Conservation (phyloP, 2,329 filamentous ascomycete species). For the Calonectria honghensis region DNA sequence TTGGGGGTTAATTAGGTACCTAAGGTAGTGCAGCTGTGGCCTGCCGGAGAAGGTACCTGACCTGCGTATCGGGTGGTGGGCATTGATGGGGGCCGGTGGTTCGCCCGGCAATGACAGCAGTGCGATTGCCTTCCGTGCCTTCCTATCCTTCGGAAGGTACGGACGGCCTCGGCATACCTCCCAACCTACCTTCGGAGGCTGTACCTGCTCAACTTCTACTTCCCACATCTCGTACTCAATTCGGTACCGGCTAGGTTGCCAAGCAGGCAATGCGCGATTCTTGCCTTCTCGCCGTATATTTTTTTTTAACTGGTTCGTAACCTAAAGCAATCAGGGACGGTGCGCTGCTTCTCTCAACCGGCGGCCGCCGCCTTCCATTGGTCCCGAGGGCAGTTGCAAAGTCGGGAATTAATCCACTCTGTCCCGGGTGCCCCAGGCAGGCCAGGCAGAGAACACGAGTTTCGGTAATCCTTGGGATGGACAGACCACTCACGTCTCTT, state of each 20-base stretch:
- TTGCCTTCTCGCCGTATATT: not conserved
- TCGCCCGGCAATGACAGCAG: constrained; percentile 28
- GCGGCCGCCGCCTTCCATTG: constrained; percentile 22
- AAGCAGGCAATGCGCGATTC: constrained; percentile 2
- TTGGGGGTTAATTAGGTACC: constrained; percentile 26
- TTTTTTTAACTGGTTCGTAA: not conserved
- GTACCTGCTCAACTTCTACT: not conserved
- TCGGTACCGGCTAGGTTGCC: not conserved
- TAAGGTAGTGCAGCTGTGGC: not conserved
- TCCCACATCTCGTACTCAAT: not conserved
- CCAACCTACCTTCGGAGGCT: constrained; percentile 11
- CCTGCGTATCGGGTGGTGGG: not conserved
- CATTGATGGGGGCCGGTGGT: constrained; percentile 29
- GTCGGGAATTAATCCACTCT: constrained; percentile 46
- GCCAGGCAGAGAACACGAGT: constrained; percentile 50
- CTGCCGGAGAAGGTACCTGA: not conserved
- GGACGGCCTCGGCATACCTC: constrained; percentile 5
- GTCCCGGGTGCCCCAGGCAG: constrained; percentile 51
- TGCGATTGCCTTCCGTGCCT: constrained; percentile 30
- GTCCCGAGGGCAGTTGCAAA: constrained; percentile 20
- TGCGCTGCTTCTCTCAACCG: constrained; percentile 28
- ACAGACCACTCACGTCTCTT: constrained; percentile 32
- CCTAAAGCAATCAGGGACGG: constrained; percentile 11
- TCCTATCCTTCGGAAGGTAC: constrained; percentile 27
- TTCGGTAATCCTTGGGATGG: constrained; percentile 20